A percentile compares a stretch with the other conserved stretches of the same genome.
These are phyloP conservation scores for Comarum palustre DNA, from an alignment of 306 rosid genomes.

Conservation along the genomic window DNA sequence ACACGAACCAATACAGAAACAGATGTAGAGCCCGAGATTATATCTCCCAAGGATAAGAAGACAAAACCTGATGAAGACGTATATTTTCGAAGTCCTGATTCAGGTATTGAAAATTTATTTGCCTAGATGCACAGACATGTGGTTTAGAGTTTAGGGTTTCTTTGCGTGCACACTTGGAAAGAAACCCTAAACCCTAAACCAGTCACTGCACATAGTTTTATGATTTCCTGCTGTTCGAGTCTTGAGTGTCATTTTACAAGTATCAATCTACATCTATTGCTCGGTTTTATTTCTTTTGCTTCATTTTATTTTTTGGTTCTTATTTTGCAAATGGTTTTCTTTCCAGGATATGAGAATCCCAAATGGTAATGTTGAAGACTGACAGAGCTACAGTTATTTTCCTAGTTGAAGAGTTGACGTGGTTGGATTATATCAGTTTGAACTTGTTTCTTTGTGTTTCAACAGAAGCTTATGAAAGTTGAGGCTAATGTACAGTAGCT, in stretches of 20 bases:
- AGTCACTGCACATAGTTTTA: constrained; percentile 9
- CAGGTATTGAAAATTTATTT: constrained; percentile 20
- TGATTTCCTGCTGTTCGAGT: constrained; percentile 3
- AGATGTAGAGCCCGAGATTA: constrained; percentile 43
- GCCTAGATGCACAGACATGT: constrained; percentile 9
- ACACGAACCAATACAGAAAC: constrained; percentile 31
- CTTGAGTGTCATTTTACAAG: not conserved
- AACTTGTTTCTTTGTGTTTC: not conserved
- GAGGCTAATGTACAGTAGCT: not conserved
- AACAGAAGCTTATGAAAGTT: not conserved
- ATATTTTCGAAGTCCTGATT: constrained; percentile 51
- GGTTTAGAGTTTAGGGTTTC: too few species aligned
- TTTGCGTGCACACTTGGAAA: too few species aligned
- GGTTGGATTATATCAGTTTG: not conserved
- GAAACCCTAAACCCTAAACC: too few species aligned
- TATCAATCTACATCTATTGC: not conserved
- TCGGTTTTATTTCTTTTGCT: not conserved
- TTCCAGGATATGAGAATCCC: constrained; percentile 18
- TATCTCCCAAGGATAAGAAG: constrained; percentile 50
- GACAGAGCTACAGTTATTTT: not conserved
- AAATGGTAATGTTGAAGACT: constrained; percentile 12
- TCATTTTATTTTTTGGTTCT: not conserved
- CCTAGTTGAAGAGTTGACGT: not conserved
- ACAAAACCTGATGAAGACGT: constrained; percentile 36
- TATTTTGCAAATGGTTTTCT: not conserved